Evolutionary conservation across 371 early-diverging fungal species (phyloP), one percentile per base, ranked within the genome.

Genomic region (Choanephora cucurbitarum): DNA sequence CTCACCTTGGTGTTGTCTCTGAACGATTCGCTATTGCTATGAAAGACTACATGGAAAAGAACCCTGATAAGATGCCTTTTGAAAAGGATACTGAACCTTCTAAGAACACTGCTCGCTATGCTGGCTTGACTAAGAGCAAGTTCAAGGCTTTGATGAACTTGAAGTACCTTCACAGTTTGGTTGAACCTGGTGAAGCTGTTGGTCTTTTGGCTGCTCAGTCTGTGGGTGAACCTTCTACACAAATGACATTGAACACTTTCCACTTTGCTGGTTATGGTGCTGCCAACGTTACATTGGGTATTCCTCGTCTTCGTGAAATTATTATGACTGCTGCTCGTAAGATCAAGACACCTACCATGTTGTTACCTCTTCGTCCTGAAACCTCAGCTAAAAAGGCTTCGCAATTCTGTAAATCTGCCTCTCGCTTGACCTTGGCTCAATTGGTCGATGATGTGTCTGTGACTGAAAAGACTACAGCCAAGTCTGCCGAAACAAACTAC

Each of bases 231-330:
- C 99, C 99, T n/a, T 96, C 97, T 33, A 99, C 99, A 9, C 99
- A 99, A 74, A 99, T 99, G 99, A 99, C 99, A 21, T 82, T 99
- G 44, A 99, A 99, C 81, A 99, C 99, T 55, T 99, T 99, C 92
- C 99, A 99, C 82, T 93, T 99, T 82, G 99, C 99, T 59, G 99
- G 99, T 55, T 97, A 97, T 67, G 99, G 99, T 77, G 98, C 97
- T 63, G 88, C 92, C 77, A 98, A 98, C 84, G 99, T 99, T 61
- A 99, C 99, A 0, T 89, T 99, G 45, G 99, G 99, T 88, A 99
- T 99, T 68, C 99, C 99, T 23, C 94, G 99, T 83, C 84, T 99
- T 49, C 91, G 98, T 69, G 99, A 99, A 85, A 97, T 99, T 61
- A 91, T 99, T 68, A 99, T 99, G 98, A 95, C 96, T 1, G 99